Percentiles rank a stretch among this genome's conserved stretches.
Evolutionary conservation across 345 rosid species (phyloP).

Genomic region (Hibiscus tridactylites): DNA sequence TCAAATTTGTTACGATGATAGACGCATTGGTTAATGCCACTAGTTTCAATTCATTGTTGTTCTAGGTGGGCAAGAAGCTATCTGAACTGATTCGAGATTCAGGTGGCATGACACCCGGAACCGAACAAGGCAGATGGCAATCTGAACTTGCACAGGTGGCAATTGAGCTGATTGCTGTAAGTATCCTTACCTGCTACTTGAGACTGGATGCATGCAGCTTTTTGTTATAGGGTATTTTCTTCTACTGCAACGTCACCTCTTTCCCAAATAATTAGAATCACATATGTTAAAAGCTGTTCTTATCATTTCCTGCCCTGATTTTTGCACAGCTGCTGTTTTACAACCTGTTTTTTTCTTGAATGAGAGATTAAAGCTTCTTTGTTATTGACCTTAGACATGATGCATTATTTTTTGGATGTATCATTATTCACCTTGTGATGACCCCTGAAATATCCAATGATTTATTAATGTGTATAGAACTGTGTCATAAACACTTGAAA

Average conservation of each 20-base stretch:
- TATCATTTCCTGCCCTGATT: not conserved
- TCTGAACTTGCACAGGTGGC: conserved; percentile 93
- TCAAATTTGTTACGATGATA: not conserved
- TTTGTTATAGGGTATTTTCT: not conserved
- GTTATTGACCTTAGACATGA: not conserved
- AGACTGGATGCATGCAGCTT: not conserved
- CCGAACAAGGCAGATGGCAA: conserved; percentile 93
- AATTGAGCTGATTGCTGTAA: conserved; percentile 89
- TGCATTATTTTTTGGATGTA: not conserved
- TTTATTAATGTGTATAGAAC: not conserved
- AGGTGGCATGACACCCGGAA: conserved; percentile 71
- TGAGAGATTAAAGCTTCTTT: not conserved
- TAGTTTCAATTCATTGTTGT: conserved; percentile 11
- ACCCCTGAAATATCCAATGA: not conserved
- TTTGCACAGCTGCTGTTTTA: not conserved
- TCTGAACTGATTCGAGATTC: conserved; percentile 92
- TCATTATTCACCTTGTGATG: not conserved
- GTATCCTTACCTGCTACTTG: conserved; percentile 7
- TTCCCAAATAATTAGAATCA: not conserved
- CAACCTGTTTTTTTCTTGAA: not conserved
- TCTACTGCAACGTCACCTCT: not conserved
- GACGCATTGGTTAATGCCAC: not conserved
- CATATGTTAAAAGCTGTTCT: not conserved
- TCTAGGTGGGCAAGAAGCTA: conserved; percentile 89
- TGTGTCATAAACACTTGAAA: not conserved